Percentiles rank a stretch among this genome's conserved stretches.
Conservation (phyloP, 495 filamentous ascomycete genomes). For the Aspergillus kassunensis region DNA sequence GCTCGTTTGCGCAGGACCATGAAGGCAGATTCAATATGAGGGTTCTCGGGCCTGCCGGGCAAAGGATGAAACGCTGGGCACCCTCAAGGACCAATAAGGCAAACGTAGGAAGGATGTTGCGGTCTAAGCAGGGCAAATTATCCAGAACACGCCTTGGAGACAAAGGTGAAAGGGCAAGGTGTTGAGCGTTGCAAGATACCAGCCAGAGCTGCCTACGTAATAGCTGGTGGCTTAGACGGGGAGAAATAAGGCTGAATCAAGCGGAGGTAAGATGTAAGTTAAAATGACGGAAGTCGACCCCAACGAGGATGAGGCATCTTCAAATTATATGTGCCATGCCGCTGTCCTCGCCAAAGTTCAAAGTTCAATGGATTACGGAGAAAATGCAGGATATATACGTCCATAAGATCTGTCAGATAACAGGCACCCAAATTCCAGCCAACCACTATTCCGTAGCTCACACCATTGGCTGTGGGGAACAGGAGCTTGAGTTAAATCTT, state of each 20-base stretch:
- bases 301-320: not conserved
- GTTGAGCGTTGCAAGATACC: slow-evolving; percentile 12
- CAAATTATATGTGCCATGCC: slow-evolving; percentile 10
- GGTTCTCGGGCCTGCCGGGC: slow-evolving; percentile 9
- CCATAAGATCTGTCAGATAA: slow-evolving; percentile 6
- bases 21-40: slow-evolving; percentile 24
- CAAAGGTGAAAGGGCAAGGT: slow-evolving; percentile 6
- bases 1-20: slow-evolving; percentile 48
- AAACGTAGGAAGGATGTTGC: not conserved
- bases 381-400: slow-evolving; percentile 2
- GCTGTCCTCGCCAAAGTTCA: not conserved
- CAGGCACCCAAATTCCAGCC: slow-evolving; percentile 16
- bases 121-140: not conserved
- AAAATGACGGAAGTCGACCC: not conserved
- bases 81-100: slow-evolving; percentile 12
- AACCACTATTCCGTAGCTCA: not conserved
- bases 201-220: slow-evolving; percentile 15
- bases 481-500: not conserved
- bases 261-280: slow-evolving; percentile 8
- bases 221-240: slow-evolving; percentile 8
- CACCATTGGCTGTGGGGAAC: slow-evolving; percentile 7
- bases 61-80: slow-evolving; percentile 17
- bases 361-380: no score
- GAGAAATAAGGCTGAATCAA: slow-evolving; percentile 1
- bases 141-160: not conserved